Base-by-base conservation (phyloP, 2,329 filamentous ascomycete species). In the Pezicula neosporulosa region DNA sequence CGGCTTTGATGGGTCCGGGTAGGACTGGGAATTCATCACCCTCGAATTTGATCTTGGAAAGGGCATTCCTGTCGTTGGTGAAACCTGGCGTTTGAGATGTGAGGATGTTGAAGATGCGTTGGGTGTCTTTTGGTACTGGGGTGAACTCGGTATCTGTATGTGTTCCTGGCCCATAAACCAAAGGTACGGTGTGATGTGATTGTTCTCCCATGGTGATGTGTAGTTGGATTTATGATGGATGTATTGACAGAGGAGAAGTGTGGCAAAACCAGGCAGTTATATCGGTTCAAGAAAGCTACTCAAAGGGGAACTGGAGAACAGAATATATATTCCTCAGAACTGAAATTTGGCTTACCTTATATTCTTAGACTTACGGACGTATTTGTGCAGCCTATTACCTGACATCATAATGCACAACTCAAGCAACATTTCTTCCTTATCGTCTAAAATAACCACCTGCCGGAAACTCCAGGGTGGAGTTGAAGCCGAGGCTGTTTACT, bases 1-100 rank as follows among this genome's bases (percentile, higher is more conserved):
- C 67, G 1, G 71, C 64, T 54, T 76, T 76, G 49, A 75, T 68
- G 2, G 72, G 72, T 1, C 72, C 69, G 2, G 72, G 73, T 4
- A 75, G 66, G 33, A 70, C 65, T 9, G 73, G 71, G 2, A 67
- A 60, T 1, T 66, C 63, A 16, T 66, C 61, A 6, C 73, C 73
- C 5, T 66, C 61, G 51, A 76, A 75, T 6, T 63, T 52, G 30
- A 74, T 72, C 46, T 60, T 60, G 4, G 63, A 60, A 7, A 69
- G 58, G n/a, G 63, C 44, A 18, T 57, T 49, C 21, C 49, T 62
- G 55, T 72, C 63, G 41, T 67, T 59, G 5, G 67, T 72, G 52
- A 75, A 75, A 6, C 66, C 68, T 2, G 72, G 72, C 1, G 72
- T 74, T 44, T 57, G 49, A 3, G 61, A 59, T 4, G 69, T 70